Evolutionary conservation across 2,329 filamentous ascomycete genomes (phyloP).

Genomic region (Colletotrichum sp.): DNA sequence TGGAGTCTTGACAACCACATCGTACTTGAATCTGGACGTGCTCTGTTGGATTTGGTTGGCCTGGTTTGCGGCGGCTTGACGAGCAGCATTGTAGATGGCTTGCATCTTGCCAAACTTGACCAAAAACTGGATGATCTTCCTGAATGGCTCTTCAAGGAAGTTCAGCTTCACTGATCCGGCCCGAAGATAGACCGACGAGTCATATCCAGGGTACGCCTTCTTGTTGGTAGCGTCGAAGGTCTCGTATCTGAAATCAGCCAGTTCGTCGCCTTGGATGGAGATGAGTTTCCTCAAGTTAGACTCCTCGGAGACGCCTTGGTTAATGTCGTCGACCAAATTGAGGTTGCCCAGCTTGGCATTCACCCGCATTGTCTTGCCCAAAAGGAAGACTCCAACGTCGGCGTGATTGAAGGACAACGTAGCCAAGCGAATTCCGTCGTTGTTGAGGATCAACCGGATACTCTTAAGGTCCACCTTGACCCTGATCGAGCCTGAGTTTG

Average conservation of each 20-base stretch:
- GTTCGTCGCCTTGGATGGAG: slow-evolving; percentile 92
- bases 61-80: slow-evolving; percentile 91
- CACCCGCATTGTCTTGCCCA: slow-evolving; percentile 85
- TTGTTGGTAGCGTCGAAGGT: slow-evolving; percentile 80
- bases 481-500: slow-evolving; percentile 75
- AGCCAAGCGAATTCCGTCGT: slow-evolving; percentile 93
- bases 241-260: slow-evolving; percentile 97
- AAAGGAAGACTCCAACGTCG: slow-evolving; percentile 87
- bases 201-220: slow-evolving; percentile 88
- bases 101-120: slow-evolving; percentile 99
- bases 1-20: slow-evolving; percentile 90
- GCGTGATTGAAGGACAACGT: slow-evolving; percentile 93
- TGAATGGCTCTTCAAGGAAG: slow-evolving; percentile 95
- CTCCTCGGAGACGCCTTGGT: slow-evolving; percentile 81
- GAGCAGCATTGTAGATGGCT: slow-evolving; percentile 95
- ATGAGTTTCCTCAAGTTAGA: slow-evolving; percentile 87
- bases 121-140: slow-evolving; percentile 96
- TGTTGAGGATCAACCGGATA: slow-evolving; percentile 94
- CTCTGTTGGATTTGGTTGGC: slow-evolving; percentile 93
- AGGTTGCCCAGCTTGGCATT: slow-evolving; percentile 87
- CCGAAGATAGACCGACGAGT: slow-evolving; percentile 87
- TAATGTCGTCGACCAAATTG: slow-evolving; percentile 90
- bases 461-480: slow-evolving; percentile 94
- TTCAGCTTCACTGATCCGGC: slow-evolving; percentile 97
- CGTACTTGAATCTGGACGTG: slow-evolving; percentile 89